Conservation (phyloP, 192 early-diverging fungal species). For the Linnemannia exigua region DNA sequence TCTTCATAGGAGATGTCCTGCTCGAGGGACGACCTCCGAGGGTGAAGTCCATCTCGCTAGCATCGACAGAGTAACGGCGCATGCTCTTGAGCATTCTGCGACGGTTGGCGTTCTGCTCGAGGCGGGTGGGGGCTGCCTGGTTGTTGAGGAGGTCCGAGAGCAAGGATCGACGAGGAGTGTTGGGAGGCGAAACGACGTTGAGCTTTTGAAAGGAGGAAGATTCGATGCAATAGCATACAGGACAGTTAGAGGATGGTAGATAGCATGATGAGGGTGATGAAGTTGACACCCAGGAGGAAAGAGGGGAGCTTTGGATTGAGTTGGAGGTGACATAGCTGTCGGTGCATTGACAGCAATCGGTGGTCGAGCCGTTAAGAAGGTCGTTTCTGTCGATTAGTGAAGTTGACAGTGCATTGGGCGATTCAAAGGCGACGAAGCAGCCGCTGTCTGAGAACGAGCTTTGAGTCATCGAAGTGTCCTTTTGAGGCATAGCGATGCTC, state of each 20-base stretch:
- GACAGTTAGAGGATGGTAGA: conserved; percentile 14
- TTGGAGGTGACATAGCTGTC: background rate
- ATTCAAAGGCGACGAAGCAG: conserved; percentile 1
- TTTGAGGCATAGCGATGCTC: background rate
- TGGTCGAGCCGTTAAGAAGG: background rate
- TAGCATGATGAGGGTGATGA: too few species aligned
- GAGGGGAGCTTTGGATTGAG: background rate
- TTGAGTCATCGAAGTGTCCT: background rate
- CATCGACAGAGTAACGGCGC: conserved; percentile 54
- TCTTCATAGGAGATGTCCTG: conserved; percentile 17
- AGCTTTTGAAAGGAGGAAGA: conserved; percentile 35
- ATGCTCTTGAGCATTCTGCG: conserved; percentile 56
- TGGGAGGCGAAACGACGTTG: conserved; percentile 13
- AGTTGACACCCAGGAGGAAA: background rate
- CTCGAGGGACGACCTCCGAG: conserved; percentile 38
- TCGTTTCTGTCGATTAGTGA: background rate
- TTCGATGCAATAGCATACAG: background rate
- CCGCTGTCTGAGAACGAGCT: background rate
- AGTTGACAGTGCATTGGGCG: background rate
- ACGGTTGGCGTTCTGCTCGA: conserved; percentile 52
- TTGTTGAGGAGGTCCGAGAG: conserved; percentile 47
- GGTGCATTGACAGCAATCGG: background rate
- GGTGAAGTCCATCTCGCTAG: conserved; percentile 49
- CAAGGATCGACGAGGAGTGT: conserved; percentile 37
- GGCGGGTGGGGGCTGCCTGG: conserved; percentile 33